Base-by-base conservation (phyloP, 2,329 filamentous ascomycete species). In the Lachnum nothofagi region DNA sequence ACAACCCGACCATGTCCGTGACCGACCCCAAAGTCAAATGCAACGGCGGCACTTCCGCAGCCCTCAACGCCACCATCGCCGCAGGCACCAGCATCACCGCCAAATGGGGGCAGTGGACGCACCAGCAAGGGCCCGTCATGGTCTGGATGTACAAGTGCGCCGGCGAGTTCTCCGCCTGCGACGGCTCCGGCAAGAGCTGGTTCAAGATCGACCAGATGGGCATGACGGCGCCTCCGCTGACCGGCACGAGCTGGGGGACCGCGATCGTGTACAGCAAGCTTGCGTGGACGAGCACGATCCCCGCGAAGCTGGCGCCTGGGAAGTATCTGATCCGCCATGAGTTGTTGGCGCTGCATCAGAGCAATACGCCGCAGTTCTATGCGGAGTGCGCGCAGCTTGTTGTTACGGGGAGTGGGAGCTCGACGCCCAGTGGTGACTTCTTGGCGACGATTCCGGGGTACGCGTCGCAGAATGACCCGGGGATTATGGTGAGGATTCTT, bases 171-270 rank as follows among this genome's bases (percentile, higher is more conserved):
- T 64, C 63, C 10, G 25, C 68, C 29, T 79, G 76, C 59, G 71
- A 76, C 51, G 77, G 78, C 31, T 73, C 72, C 42, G 70, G 72
- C 24, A 70, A 72, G 57, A 68, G 69, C 45, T 81, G 77, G 77
- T 81, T 80, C 72, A 80, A 80, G 69, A 78, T 80, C 54, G 74
- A 77, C 57, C 70, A 80, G 60, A 69, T 70, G 61, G 77, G 75
- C 29, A 66, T 77, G 49, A 70, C 68, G 29, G 73, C 71, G 4
- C 64, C 68, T 17, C 68, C 67, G 7, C 59, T 75, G 39, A 72
- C 70, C 46, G 67, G 67, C 20, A 69, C 70, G 25, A 51, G 23
- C 54, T 77, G 75, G 74, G 75, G 71, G 12, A 74, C 72, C 0
- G 74, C 70, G 1, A 51, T 69, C 5, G 70, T 79, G 44, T 58